phyloP scores from a whole-genome alignment of 805 yeast genomes.

The Maudiozyma bulderi region DNA sequence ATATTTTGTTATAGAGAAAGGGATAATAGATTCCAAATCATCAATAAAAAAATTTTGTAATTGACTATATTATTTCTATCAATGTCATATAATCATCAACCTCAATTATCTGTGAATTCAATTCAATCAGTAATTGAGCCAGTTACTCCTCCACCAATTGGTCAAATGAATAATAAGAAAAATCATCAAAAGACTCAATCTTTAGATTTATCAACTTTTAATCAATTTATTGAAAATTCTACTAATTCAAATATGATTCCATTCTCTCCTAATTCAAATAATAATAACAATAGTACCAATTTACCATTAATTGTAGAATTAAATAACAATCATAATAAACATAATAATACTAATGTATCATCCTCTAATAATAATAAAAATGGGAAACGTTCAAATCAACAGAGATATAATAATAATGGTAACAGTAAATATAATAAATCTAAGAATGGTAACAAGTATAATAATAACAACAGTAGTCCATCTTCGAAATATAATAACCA shows the following conservation, averaged over 20 bases:
- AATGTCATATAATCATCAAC: conserved; percentile 21
- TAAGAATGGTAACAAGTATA: neutral
- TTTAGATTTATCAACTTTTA: conserved; percentile 24
- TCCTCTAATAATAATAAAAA: neutral
- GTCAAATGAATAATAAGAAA: conserved; percentile 12
- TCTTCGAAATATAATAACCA: neutral
- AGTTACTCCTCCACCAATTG: conserved; percentile 16
- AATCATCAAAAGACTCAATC: conserved; percentile 27
- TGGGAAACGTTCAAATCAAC: neutral
- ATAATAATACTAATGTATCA: neutral
- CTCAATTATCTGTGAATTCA: conserved; percentile 23
- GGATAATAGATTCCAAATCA: neutral
- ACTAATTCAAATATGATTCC: neutral
- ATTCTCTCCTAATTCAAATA: conserved; percentile 24
- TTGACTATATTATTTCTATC: neutral
- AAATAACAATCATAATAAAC: neutral
- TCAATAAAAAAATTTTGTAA: neutral
- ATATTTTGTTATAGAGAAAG: too few species aligned
- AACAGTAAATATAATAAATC: neutral
- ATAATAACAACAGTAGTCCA: conserved; percentile 1
- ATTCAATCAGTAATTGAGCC: conserved; percentile 18
- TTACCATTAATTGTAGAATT: neutral
- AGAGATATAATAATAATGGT: neutral
- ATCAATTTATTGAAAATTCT: conserved; percentile 18
- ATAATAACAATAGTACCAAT: conserved; percentile 1